Percentiles rank a stretch among this genome's conserved stretches.
These are phyloP conservation scores for Monascus ruber DNA, from an alignment of 2,329 filamentous ascomycete species.

Conservation along the genomic window DNA sequence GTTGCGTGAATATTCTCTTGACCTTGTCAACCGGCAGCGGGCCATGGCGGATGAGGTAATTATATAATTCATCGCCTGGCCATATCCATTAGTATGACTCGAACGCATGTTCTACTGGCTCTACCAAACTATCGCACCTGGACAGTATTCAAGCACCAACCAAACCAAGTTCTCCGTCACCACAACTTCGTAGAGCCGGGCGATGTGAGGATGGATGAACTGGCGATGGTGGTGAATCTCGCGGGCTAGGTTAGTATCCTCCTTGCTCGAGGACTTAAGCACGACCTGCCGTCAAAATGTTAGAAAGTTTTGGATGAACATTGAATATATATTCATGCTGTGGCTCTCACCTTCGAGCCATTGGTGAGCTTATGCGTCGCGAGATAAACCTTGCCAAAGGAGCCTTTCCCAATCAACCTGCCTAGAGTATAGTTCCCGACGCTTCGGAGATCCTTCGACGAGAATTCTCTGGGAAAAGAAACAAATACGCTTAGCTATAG, in stretches of 20 bases:
- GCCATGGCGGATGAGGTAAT: constrained; percentile 81
- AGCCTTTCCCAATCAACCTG: constrained; percentile 88
- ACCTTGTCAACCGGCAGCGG: constrained; percentile 75
- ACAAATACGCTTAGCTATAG: constrained; percentile 2
- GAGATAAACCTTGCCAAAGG: constrained; percentile 96
- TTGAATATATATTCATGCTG: background rate
- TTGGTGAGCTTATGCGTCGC: constrained; percentile 95
- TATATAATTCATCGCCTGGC: constrained; percentile 88
- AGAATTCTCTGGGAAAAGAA: constrained; percentile 62
- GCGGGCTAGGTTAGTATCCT: constrained; percentile 86
- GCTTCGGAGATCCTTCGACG: constrained; percentile 75
- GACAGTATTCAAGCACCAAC: constrained; percentile 94
- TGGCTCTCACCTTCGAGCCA: constrained; percentile 67
- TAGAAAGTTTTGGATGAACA: background rate
- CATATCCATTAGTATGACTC: constrained; percentile 2
- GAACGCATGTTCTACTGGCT: background rate
- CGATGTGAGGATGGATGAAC: constrained; percentile 95
- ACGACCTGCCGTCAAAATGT: constrained; percentile 56
- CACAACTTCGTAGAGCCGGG: constrained; percentile 92
- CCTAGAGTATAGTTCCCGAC: constrained; percentile 94
- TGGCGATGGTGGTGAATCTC: constrained; percentile 98
- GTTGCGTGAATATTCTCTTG: constrained; percentile 89
- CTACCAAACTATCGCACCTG: constrained; percentile 44
- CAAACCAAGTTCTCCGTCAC: constrained; percentile 91
- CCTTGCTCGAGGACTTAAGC: constrained; percentile 93